A percentile compares a stretch with the other conserved stretches of the same genome.
Evolutionary conservation across 257 asterid species (phyloP).

Genomic region (Marsdenia floribunda): DNA sequence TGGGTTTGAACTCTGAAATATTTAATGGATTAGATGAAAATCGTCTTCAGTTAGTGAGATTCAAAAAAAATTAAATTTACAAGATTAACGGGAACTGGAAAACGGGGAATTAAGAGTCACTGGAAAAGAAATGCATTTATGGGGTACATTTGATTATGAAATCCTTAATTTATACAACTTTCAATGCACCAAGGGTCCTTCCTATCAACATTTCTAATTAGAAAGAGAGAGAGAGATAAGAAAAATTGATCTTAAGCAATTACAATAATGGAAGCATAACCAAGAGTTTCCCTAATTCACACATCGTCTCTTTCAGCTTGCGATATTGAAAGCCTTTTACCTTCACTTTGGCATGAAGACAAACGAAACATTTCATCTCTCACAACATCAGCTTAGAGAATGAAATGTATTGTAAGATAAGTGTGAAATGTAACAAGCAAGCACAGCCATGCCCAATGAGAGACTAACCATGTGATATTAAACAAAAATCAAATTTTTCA

Average conservation of each 20-base stretch:
- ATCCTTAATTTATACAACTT: not conserved
- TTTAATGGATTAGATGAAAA: conserved; percentile 25
- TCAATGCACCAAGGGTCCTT: not conserved
- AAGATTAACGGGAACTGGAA: not conserved
- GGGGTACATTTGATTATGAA: not conserved
- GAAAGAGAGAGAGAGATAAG: not conserved
- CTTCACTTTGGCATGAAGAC: not conserved
- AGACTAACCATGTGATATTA: not conserved
- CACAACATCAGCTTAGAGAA: not conserved
- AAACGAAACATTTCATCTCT: not conserved
- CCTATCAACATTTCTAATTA: not conserved
- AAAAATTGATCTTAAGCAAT: not conserved
- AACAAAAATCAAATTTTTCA: not conserved
- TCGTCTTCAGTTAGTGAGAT: conserved; percentile 7
- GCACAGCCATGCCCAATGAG: not conserved
- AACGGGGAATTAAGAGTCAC: not conserved
- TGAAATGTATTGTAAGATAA: not conserved
- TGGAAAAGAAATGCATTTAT: not conserved
- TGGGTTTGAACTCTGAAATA: conserved; percentile 91
- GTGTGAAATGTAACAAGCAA: not conserved
- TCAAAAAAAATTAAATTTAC: not conserved
- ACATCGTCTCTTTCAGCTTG: not conserved
- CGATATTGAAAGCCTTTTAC: not conserved
- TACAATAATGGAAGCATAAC: not conserved
- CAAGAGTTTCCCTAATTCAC: conserved; percentile 8